Percentiles rank a stretch among this genome's conserved stretches.
Conservation (phyloP, 805 yeast genomes). For the Teunomyces pallodes region DNA sequence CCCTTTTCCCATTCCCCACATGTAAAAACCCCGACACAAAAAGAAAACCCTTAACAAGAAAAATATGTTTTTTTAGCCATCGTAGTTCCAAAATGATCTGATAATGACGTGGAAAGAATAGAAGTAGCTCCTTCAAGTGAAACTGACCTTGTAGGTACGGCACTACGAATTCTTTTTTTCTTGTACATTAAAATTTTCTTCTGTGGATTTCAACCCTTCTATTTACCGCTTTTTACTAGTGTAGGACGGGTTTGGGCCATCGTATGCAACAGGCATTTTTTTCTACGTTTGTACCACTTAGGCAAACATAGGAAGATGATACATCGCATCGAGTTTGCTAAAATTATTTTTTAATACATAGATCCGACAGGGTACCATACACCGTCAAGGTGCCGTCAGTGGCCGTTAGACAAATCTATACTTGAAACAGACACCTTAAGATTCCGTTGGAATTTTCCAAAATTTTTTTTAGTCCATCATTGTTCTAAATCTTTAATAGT, state of each 20-base stretch:
- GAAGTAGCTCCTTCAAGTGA: background rate
- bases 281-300: background rate
- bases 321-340: constrained; percentile 1
- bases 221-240: background rate
- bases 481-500: background rate
- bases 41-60: background rate
- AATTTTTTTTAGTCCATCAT: background rate
- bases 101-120: background rate
- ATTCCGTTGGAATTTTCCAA: background rate
- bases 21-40: background rate
- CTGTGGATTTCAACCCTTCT: background rate
- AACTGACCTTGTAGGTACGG: background rate
- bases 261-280: background rate
- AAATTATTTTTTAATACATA: background rate
- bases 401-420: constrained; percentile 1
- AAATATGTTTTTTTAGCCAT: background rate
- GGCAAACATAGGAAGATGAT: background rate
- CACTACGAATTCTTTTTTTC: too few species aligned
- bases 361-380: constrained; percentile 1
- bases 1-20: background rate
- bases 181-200: too few species aligned
- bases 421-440: background rate
- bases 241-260: background rate
- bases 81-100: constrained; percentile 1
- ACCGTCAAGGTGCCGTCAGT: background rate